Base-by-base conservation (phyloP, 352 stramenopile species). In the Phytophthora constricta region DNA sequence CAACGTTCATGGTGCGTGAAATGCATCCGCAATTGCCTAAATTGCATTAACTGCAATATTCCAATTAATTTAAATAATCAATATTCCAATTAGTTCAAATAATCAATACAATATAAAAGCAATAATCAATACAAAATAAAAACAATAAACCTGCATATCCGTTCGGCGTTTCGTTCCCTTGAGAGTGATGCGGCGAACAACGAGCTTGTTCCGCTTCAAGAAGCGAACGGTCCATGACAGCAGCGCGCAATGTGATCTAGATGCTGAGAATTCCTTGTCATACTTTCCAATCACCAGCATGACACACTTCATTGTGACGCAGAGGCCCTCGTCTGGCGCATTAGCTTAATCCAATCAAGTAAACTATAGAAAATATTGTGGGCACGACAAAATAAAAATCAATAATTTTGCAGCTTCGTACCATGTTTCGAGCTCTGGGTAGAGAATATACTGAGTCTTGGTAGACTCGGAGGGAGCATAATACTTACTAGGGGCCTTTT, bases 281-380 rank as follows among this genome's bases (percentile, higher is more conserved):
- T 49, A 59, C 22, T 49, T 59, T 14, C 14, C 52, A 17, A 59
- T 59, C n/a, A 59, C 49, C 23, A 59, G 5, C 23, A 59, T 59
- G 13, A 59, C 16, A n/a, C 52, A 59, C 22, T 59, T 59, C 17
- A 49, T 26, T n/a, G 52, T 39, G 23, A 59, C 51, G 19, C 51
- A 47, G 31, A 34, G 22, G 10, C 25, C 34, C 23, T 59, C 10
- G 37, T 39, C 11, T 49, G 20, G 10, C 52, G 52, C 52, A 59
- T 59, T 10, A 41, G 16, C 2, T 27, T 16, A n/a, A 59, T 49
- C 34, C 37, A 59, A 25, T 59, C 34, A 13, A 49, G 13, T 37
- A 48, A 49, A 26, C 31, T 58, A 34, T 19, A 48, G 19, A 37
- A 34, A 58, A n/a, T 49, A 49, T 31, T 31, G 3, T 34, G 3